These are phyloP conservation scores for Gracilaria caudata DNA, from an alignment of 23 red algal species.

Conservation along the genomic window DNA sequence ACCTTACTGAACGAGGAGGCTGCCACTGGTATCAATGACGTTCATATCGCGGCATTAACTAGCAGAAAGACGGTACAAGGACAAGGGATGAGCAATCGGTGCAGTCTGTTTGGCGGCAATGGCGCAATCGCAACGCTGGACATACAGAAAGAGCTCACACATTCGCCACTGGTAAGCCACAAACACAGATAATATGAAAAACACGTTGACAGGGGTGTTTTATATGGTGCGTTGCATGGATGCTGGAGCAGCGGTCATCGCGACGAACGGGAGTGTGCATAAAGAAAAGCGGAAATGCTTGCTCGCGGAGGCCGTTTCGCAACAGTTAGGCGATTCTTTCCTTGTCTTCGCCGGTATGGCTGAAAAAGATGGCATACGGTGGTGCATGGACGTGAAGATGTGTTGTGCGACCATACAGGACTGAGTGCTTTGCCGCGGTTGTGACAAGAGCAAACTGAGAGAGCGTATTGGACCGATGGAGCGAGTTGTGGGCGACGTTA, in stretches of 20 bases:
- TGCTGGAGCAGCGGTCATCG: no score
- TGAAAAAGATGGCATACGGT: background rate
- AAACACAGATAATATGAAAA: no score
- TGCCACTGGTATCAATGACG: background rate
- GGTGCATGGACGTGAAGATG: background rate
- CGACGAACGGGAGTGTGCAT: background rate
- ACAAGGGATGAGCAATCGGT: background rate
- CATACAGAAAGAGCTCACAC: background rate
- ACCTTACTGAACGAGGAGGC: no score
- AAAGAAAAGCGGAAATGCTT: background rate
- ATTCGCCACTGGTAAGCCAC: background rate
- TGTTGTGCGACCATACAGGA: background rate
- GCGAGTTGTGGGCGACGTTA: no score
- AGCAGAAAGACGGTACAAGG: background rate
- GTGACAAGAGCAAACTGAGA: no score
- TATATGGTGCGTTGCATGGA: no score
- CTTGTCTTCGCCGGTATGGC: conserved; percentile 22
- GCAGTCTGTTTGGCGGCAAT: background rate
- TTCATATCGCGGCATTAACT: background rate
- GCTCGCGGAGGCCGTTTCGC: background rate
- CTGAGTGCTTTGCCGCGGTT: no score
- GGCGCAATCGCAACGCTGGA: background rate
- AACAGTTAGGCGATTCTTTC: background rate
- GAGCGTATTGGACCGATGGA: no score
- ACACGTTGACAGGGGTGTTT: no score